Evolutionary conservation across 1,284 basidiomycete species (phyloP), one percentile per base, ranked within the genome.

Genomic region (Vanrija pseudolonga): DNA sequence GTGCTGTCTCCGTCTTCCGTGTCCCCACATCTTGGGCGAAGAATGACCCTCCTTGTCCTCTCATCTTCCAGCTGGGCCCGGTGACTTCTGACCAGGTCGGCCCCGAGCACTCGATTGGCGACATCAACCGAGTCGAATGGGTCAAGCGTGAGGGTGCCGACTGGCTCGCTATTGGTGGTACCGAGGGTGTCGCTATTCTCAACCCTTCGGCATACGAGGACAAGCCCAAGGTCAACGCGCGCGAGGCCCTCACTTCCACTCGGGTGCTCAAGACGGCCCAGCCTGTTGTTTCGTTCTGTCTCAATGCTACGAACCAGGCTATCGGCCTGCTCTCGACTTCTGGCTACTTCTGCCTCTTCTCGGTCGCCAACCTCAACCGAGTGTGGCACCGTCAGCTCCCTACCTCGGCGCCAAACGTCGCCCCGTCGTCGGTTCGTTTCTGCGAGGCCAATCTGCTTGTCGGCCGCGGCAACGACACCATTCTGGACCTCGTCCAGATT

Each of bases 311-410:
- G 2, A 63, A 73, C 44, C 66, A 67, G 61, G 72, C 70, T 1
- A 64, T 72, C 19, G 71, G 64, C 17, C 50, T 73, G 11, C 55
- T 73, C 18, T 71, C 71, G 7, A 47, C 56, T 7, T 60, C 55
- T 8, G 56, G 56, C 19, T 56, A 63, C 26, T 64, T 69, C 28
- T 64, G 63, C 23, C 62, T 73, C 7, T 73, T 66, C 63, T 65
- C 62, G 6, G 58, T 68, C 9, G 47, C 57, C 36, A 65, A 53
- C 38, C 56, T 62, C 19, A 62, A 62, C 56, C 54, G 66, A 36
- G 71, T 73, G 3, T 73, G 71, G 71, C 56, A 71, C 47, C 61
- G 66, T n/a, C 59, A 60, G 47, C 56, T 74, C n/a, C 68, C 69
- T 3, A 50, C 64, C 3, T 50, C 60, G 20, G 50, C 57, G 12